phyloP scores from a whole-genome alignment of 768 basidiomycete genomes.

The Psilocybe cyanescens region DNA sequence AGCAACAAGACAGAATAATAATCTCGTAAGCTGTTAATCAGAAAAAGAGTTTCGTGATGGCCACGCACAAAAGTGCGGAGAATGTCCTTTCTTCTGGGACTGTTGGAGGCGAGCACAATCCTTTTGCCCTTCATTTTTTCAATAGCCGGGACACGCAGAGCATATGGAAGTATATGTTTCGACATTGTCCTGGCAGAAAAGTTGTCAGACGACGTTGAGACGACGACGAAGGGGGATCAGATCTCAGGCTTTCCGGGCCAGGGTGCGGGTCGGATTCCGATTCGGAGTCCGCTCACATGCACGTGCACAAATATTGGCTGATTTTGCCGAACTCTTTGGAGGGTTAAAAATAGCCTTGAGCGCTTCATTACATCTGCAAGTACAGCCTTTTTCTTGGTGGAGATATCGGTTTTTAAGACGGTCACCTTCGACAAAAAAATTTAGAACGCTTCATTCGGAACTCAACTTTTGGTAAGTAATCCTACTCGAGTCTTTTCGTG shows the following conservation, averaged over 20 bases:
- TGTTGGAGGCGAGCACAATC: constrained; percentile 85
- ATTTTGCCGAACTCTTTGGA: neutral
- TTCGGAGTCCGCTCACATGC: too few species aligned
- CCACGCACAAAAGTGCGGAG: constrained; percentile 73
- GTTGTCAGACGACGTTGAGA: neutral
- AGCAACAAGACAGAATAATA: neutral
- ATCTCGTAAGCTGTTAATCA: constrained; percentile 8
- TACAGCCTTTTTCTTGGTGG: too few species aligned
- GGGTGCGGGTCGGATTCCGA: too few species aligned
- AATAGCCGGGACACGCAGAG: constrained; percentile 61
- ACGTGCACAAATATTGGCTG: neutral
- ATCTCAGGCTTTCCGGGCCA: too few species aligned
- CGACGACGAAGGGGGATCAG: too few species aligned
- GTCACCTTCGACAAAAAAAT: too few species aligned
- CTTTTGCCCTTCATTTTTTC: constrained; percentile 75
- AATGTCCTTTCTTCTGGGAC: constrained; percentile 85
- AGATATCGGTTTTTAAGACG: too few species aligned
- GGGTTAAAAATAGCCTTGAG: neutral
- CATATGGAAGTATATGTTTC: constrained; percentile 63
- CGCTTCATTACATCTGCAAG: neutral
- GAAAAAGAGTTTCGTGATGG: constrained; percentile 7
- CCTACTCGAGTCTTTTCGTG: too few species aligned
- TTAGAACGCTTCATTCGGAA: too few species aligned
- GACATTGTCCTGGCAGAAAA: constrained; percentile 20
- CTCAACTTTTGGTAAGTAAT: too few species aligned